Percentiles rank a stretch among this genome's conserved stretches.
These are phyloP conservation scores for Tinospora cordifolia DNA, from an alignment of 164 flowering plant species.

Conservation along the genomic window DNA sequence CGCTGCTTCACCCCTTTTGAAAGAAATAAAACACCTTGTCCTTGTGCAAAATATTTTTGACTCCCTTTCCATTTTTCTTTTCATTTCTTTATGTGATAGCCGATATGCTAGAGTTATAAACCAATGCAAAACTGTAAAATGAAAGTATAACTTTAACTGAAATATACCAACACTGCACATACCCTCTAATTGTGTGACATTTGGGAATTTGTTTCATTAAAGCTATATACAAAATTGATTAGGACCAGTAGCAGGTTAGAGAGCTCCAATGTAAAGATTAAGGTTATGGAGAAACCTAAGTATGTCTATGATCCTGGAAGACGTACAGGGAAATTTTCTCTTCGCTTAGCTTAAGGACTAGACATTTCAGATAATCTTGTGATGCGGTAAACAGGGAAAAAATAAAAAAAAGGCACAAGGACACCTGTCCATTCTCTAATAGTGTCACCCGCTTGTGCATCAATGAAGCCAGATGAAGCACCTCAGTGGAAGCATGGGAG, in stretches of 20 bases:
- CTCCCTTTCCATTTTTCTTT: too few relatives aligned
- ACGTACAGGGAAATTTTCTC: too few relatives aligned
- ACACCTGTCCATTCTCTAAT: neutral
- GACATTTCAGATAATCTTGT: too few relatives aligned
- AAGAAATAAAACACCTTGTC: neutral
- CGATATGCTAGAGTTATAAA: neutral
- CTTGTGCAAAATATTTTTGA: neutral
- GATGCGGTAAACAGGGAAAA: neutral
- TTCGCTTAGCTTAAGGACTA: too few relatives aligned
- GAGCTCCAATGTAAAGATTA: too few relatives aligned
- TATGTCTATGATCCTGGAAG: too few relatives aligned
- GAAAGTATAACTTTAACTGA: neutral
- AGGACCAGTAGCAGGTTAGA: too few relatives aligned
- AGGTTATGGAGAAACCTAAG: too few relatives aligned
- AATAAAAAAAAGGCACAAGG: too few relatives aligned
- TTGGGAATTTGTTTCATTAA: too few relatives aligned
- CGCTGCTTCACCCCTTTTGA: neutral
- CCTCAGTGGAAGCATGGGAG: constrained; percentile 3
- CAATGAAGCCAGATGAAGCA: neutral
- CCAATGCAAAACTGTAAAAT: neutral
- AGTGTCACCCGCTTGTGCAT: neutral
- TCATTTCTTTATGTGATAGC: neutral
- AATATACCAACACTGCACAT: neutral
- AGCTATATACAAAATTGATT: too few relatives aligned
- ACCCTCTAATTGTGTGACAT: too few relatives aligned